Percentiles rank a stretch among this genome's conserved stretches.
Conservation (phyloP, 108 stramenopile species). For the Fragilaria radians region DNA sequence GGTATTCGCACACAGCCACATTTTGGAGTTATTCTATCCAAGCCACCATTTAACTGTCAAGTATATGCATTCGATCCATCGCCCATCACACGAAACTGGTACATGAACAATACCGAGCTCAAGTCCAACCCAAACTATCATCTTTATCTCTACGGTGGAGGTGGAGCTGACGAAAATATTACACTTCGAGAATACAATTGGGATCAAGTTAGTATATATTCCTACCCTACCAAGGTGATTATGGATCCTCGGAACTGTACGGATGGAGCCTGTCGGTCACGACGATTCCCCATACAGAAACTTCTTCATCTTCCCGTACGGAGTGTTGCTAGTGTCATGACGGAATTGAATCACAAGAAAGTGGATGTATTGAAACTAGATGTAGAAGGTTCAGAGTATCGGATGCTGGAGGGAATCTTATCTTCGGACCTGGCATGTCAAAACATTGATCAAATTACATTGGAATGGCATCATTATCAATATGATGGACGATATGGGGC, state of each 20-base stretch:
- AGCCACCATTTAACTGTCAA: slow-evolving; percentile 4
- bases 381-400: slow-evolving; percentile 21
- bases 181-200: slow-evolving; percentile 14
- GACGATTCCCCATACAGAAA: not conserved
- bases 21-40: slow-evolving; percentile 7
- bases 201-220: slow-evolving; percentile 7
- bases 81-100: slow-evolving; percentile 12
- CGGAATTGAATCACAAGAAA: slow-evolving; percentile 6
- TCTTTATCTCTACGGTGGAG: slow-evolving; percentile 10
- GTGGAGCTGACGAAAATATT: slow-evolving; percentile 13
- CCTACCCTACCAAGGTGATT: not conserved
- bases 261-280: not conserved
- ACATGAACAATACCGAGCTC: not conserved
- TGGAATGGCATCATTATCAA: slow-evolving; percentile 21
- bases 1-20: slow-evolving; percentile 15
- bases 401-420: slow-evolving; percentile 16
- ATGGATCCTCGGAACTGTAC: not conserved
- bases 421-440: not conserved
- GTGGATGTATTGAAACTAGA: slow-evolving; percentile 14
- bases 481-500: slow-evolving; percentile 13
- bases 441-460: slow-evolving; percentile 11
- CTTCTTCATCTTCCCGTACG: not conserved
- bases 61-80: slow-evolving; percentile 18
- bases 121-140: slow-evolving; percentile 4
- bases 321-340: not conserved